Evolutionary conservation across 164 flowering plant genomes (phyloP).

Genomic region (Tetracentron sinense): DNA sequence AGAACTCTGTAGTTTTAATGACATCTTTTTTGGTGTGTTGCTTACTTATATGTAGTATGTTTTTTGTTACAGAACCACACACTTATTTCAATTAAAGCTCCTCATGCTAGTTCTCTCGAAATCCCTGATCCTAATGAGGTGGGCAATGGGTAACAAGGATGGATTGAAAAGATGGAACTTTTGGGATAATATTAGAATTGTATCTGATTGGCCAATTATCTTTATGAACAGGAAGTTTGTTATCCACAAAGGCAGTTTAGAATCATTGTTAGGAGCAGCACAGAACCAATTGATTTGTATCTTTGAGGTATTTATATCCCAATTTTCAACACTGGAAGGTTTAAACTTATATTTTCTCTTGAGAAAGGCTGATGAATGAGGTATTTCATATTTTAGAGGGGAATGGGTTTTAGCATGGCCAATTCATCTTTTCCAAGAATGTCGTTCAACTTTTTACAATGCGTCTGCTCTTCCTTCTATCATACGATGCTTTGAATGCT

Average conservation of each 20-base stretch:
- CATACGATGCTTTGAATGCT: constrained; percentile 15
- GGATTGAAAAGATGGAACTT: background rate
- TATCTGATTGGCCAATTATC: constrained; percentile 17
- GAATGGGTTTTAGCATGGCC: no score
- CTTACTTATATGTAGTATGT: background rate
- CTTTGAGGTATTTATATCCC: constrained; percentile 51
- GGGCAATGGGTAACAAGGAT: constrained; percentile 17
- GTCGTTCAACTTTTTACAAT: no score
- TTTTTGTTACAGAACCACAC: constrained; percentile 47
- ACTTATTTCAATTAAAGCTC: constrained; percentile 68
- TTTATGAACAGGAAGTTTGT: constrained; percentile 37
- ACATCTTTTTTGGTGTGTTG: background rate
- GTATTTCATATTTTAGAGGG: no score
- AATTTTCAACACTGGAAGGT: no score
- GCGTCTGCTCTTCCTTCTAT: no score
- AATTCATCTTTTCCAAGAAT: no score
- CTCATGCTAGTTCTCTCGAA: constrained; percentile 59
- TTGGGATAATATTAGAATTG: background rate
- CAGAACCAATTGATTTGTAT: constrained; percentile 60
- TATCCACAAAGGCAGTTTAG: constrained; percentile 41
- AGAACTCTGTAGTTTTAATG: background rate
- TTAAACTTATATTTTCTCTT: no score
- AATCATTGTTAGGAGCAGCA: constrained; percentile 56
- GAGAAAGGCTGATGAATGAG: no score
- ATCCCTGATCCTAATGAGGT: constrained; percentile 81